Conservation (phyloP, 2,329 filamentous ascomycete species). For the Aspergillus sp. region DNA sequence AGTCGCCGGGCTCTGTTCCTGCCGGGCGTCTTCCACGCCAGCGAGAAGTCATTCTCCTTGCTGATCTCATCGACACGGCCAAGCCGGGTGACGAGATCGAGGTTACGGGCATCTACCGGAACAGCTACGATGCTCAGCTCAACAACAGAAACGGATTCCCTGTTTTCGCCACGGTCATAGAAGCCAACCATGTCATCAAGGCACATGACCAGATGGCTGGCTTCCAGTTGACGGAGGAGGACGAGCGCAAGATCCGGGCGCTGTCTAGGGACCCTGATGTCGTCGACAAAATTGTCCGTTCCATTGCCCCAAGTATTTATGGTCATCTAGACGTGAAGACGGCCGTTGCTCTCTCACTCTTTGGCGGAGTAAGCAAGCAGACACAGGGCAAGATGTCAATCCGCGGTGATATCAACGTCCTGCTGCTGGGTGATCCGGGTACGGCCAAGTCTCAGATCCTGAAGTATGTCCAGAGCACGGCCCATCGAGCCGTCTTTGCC, state of each 20-base stretch:
- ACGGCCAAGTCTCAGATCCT: constrained; percentile 96
- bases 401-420: constrained; percentile 94
- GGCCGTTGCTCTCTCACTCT: constrained; percentile 83
- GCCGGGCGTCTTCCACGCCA: constrained; percentile 88
- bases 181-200: constrained; percentile 96
- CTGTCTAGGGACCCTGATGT: constrained; percentile 86
- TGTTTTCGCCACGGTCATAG: constrained; percentile 93
- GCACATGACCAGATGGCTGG: constrained; percentile 94
- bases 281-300: constrained; percentile 83
- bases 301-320: constrained; percentile 95
- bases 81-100: constrained; percentile 98
- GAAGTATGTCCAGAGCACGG: constrained; percentile 96
- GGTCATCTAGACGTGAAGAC: constrained; percentile 97
- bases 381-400: constrained; percentile 84
- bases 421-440: constrained; percentile 91
- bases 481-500: constrained; percentile 91
- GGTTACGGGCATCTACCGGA: constrained; percentile 91
- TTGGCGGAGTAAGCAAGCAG: constrained; percentile 86
- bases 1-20: constrained; percentile 92
- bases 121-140: constrained; percentile 94
- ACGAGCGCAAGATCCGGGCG: constrained; percentile 80
- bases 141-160: constrained; percentile 99
- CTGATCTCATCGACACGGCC: constrained; percentile 91
- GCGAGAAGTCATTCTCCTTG: constrained; percentile 88
- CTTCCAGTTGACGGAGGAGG: constrained; percentile 88